Evolutionary conservation across 2,329 filamentous ascomycete genomes (phyloP).

Genomic region (Claviceps lovelessii): DNA sequence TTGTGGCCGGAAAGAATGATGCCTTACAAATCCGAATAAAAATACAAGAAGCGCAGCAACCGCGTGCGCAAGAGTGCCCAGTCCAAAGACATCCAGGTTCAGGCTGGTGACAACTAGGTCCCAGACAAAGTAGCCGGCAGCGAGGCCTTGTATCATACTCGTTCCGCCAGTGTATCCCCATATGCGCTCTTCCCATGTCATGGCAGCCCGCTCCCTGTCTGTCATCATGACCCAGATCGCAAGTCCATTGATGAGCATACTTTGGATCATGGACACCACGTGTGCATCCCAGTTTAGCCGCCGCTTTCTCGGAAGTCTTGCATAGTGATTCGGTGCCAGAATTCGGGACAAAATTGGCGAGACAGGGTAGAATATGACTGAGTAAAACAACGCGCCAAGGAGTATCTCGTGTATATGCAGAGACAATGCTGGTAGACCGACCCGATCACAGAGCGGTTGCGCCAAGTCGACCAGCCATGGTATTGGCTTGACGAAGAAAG

Average conservation of each 20-base stretch:
- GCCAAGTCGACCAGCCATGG: slow-evolving; percentile 42
- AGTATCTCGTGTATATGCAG: slow-evolving; percentile 67
- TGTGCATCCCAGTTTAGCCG: slow-evolving; percentile 73
- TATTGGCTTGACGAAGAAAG: slow-evolving; percentile 49
- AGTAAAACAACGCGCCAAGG: slow-evolving; percentile 52
- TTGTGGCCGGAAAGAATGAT: slow-evolving; percentile 1
- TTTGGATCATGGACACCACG: slow-evolving; percentile 71
- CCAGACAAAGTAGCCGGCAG: slow-evolving; percentile 74
- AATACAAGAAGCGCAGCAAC: slow-evolving; percentile 61
- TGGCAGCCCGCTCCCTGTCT: slow-evolving; percentile 52
- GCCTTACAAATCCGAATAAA: slow-evolving; percentile 62
- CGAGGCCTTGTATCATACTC: slow-evolving; percentile 62
- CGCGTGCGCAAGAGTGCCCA: slow-evolving; percentile 67
- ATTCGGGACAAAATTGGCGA: slow-evolving; percentile 51
- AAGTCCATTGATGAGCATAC: slow-evolving; percentile 52
- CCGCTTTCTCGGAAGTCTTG: slow-evolving; percentile 46
- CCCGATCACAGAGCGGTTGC: slow-evolving; percentile 48
- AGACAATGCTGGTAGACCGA: slow-evolving; percentile 51
- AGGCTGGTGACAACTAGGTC: slow-evolving; percentile 56
- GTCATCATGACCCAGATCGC: slow-evolving; percentile 59
- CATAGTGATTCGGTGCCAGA: slow-evolving; percentile 51
- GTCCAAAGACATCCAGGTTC: slow-evolving; percentile 57
- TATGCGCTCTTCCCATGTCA: slow-evolving; percentile 53
- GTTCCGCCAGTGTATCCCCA: slow-evolving; percentile 64
- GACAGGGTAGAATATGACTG: slow-evolving; percentile 48